These are phyloP conservation scores for Cyclotella choctawhatcheeana DNA, from an alignment of 108 stramenopile species.

Conservation along the genomic window DNA sequence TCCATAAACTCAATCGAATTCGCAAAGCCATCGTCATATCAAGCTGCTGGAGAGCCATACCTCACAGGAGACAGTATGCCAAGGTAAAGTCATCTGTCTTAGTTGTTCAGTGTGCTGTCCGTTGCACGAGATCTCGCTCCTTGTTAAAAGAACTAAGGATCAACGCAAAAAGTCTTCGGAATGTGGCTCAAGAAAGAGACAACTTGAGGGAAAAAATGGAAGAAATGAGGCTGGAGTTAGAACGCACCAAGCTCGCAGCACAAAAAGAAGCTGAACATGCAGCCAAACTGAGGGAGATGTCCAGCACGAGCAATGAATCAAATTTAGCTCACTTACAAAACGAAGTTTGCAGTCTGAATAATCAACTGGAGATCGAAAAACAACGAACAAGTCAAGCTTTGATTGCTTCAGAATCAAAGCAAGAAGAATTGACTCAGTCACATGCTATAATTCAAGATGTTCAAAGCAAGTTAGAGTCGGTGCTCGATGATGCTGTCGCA, in stretches of 20 bases:
- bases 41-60: conserved; percentile 17
- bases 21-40: conserved; percentile 33
- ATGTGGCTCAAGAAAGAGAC: conserved; percentile 51
- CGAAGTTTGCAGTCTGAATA: conserved; percentile 18
- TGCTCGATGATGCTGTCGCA: neutral
- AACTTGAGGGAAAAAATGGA: conserved; percentile 47
- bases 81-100: conserved; percentile 7
- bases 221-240: conserved; percentile 54
- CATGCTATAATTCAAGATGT: conserved; percentile 14
- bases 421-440: conserved; percentile 23
- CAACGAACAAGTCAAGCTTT: conserved; percentile 20
- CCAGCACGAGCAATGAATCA: conserved; percentile 12
- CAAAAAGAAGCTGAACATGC: conserved; percentile 44
- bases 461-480: conserved; percentile 19
- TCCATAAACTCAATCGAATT: conserved; percentile 22
- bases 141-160: conserved; percentile 34
- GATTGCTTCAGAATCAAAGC: neutral
- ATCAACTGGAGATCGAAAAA: conserved; percentile 33
- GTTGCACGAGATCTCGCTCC: conserved; percentile 17
- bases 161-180: conserved; percentile 47
- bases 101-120: conserved; percentile 37
- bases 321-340: conserved; percentile 13
- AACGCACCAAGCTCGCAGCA: conserved; percentile 38
- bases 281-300: conserved; percentile 37
- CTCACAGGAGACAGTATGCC: neutral